phyloP scores from a whole-genome alignment of 176 grass and related monocot species.

The Avena sativa region DNA sequence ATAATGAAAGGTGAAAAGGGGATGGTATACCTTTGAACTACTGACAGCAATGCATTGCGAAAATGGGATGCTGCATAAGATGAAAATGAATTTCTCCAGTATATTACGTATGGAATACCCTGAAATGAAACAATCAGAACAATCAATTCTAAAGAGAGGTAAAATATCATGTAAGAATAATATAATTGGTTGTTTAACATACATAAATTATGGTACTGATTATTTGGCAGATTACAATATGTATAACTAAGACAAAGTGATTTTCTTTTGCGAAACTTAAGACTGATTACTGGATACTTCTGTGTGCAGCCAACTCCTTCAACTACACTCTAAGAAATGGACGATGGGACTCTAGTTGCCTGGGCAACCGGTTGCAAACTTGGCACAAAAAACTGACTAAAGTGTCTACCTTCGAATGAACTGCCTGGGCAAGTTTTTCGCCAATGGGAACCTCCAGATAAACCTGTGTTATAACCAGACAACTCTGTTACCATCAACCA shows the following conservation, averaged over 20 bases:
- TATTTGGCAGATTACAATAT: slow-evolving; percentile 13
- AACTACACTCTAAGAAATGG: slow-evolving; percentile 24
- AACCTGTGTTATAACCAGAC: slow-evolving; percentile 53
- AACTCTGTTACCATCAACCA: slow-evolving; percentile 14
- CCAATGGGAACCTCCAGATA: slow-evolving; percentile 93
- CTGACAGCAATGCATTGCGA: slow-evolving; percentile 87
- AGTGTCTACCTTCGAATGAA: slow-evolving; percentile 76
- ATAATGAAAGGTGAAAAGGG: slow-evolving; percentile 30
- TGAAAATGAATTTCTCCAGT: slow-evolving; percentile 93
- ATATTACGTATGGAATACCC: slow-evolving; percentile 98
- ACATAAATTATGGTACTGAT: background rate
- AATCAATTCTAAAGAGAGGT: slow-evolving; percentile 13
- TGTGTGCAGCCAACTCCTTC: slow-evolving; percentile 23
- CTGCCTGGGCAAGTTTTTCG: slow-evolving; percentile 87
- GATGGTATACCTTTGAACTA: slow-evolving; percentile 83
- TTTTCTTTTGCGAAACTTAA: background rate
- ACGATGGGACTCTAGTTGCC: slow-evolving; percentile 15
- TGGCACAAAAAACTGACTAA: slow-evolving; percentile 28
- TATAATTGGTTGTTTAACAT: background rate
- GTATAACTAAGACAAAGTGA: background rate
- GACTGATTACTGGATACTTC: slow-evolving; percentile 1
- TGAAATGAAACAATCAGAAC: slow-evolving; percentile 49
- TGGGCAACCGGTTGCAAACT: background rate
- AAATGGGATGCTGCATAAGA: slow-evolving; percentile 93
- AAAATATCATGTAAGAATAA: slow-evolving; percentile 18